Conservation (phyloP, 495 filamentous ascomycete species). For the Aspergillus nidulans region DNA sequence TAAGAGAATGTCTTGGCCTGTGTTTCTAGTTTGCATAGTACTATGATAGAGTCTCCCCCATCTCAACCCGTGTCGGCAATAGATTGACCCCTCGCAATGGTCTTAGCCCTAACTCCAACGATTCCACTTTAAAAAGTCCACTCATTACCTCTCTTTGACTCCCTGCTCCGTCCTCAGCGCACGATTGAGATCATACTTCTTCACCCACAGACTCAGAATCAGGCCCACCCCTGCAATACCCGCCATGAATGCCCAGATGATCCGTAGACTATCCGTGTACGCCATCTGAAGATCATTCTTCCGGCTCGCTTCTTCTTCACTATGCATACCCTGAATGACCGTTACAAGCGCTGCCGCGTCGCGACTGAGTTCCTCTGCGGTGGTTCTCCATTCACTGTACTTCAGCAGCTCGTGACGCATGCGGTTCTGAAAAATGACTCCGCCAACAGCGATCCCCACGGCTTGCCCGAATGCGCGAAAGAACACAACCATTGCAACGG, state of each 20-base stretch:
- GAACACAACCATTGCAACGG: conserved; percentile 53
- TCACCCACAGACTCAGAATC: conserved; percentile 44
- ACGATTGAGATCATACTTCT: conserved; percentile 51
- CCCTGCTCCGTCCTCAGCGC: conserved; percentile 46
- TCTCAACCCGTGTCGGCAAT: too few relatives aligned
- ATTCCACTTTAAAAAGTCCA: background rate
- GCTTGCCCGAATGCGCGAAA: conserved; percentile 52
- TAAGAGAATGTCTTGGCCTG: too few relatives aligned
- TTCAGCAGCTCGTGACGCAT: conserved; percentile 43
- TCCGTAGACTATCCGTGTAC: conserved; percentile 53
- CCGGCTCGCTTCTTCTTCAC: conserved; percentile 18
- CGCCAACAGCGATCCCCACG: conserved; percentile 53
- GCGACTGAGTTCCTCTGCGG: conserved; percentile 46
- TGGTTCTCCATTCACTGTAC: conserved; percentile 37
- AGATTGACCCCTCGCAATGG: too few relatives aligned
- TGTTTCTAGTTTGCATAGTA: too few relatives aligned
- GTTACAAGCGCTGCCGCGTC: conserved; percentile 58
- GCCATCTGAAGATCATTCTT: conserved; percentile 46
- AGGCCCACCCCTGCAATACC: conserved; percentile 47
- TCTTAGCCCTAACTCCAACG: background rate
- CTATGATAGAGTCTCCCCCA: too few relatives aligned
- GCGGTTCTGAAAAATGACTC: conserved; percentile 58
- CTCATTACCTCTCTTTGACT: conserved; percentile 18
- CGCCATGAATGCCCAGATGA: conserved; percentile 55
- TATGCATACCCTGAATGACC: conserved; percentile 51